A percentile compares a stretch with the other conserved stretches of the same genome.
These are phyloP conservation scores for Oryza nivara DNA, from an alignment of 176 grass and related monocot species.

Conservation along the genomic window DNA sequence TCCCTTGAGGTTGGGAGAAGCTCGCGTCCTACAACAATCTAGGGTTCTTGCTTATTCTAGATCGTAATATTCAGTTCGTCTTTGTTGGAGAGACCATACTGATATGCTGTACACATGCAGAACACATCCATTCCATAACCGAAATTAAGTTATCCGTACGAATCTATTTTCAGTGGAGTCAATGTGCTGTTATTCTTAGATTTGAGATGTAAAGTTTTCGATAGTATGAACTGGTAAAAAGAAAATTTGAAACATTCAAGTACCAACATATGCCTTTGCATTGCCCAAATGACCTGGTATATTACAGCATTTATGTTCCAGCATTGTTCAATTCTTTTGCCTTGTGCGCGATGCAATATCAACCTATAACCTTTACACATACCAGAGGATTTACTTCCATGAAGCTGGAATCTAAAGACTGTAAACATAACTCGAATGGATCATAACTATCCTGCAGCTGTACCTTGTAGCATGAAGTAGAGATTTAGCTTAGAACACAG, in stretches of 20 bases:
- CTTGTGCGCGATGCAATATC: not conserved
- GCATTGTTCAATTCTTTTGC: not conserved
- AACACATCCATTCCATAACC: not conserved
- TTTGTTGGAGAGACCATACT: constrained; percentile 1
- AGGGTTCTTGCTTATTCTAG: constrained; percentile 12
- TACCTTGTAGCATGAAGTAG: not conserved
- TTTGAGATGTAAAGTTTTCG: not conserved
- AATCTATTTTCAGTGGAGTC: not conserved
- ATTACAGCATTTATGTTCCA: not conserved
- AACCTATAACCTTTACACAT: constrained; percentile 25
- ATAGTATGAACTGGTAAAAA: not conserved
- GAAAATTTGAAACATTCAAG: constrained; percentile 19
- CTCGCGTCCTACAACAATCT: not conserved
- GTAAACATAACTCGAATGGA: constrained; percentile 1
- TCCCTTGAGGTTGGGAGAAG: constrained; percentile 45
- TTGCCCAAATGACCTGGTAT: constrained; percentile 18
- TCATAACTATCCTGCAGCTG: constrained; percentile 12
- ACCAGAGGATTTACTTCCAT: constrained; percentile 1
- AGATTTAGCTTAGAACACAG: constrained; percentile 48
- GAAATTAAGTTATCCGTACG: not conserved
- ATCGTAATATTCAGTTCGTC: not conserved
- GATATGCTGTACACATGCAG: constrained; percentile 6
- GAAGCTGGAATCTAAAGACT: not conserved
- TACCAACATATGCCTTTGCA: constrained; percentile 1
- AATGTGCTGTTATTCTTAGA: not conserved